Conservation (phyloP, 306 rosid species). For the Casuarina equisetifolia region DNA sequence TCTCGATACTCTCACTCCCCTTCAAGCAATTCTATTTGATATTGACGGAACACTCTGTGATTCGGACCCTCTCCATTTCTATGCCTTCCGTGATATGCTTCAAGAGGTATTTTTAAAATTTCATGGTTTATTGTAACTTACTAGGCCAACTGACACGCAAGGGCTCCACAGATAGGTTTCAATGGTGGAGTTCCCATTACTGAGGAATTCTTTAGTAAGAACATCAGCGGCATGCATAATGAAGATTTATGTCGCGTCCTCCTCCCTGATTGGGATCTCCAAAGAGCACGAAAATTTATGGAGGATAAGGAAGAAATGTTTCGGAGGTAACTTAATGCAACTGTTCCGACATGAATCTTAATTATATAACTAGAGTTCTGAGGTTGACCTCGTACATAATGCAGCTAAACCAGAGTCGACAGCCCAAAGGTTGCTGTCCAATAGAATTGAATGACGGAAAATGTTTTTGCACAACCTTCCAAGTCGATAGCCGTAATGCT, state of each 20-base stretch:
- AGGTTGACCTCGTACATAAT: not conserved
- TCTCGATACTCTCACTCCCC: slow-evolving; percentile 32
- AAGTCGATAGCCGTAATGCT: not conserved
- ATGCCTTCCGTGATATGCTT: slow-evolving; percentile 47
- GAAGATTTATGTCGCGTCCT: slow-evolving; percentile 36
- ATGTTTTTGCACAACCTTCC: not conserved
- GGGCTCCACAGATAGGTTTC: slow-evolving; percentile 38
- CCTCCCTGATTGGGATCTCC: slow-evolving; percentile 43
- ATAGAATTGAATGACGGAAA: not conserved
- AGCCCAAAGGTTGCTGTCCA: not conserved
- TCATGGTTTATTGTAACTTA: not conserved
- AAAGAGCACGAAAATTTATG: slow-evolving; percentile 33
- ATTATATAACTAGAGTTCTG: not conserved
- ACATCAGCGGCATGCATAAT: slow-evolving; percentile 44
- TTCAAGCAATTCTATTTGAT: slow-evolving; percentile 49
- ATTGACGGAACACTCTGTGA: slow-evolving; percentile 55
- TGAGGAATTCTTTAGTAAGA: slow-evolving; percentile 43
- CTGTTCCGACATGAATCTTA: not conserved
- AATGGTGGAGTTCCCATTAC: slow-evolving; percentile 46
- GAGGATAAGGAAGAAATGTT: slow-evolving; percentile 41
- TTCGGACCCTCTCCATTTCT: slow-evolving; percentile 43
- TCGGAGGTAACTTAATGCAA: slow-evolving; percentile 29
- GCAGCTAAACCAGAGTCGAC: not conserved
- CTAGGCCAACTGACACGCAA: not conserved
- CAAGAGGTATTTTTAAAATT: slow-evolving; percentile 32